phyloP scores from a whole-genome alignment of 371 early-diverging fungal species.

The Circinella umbellata region DNA sequence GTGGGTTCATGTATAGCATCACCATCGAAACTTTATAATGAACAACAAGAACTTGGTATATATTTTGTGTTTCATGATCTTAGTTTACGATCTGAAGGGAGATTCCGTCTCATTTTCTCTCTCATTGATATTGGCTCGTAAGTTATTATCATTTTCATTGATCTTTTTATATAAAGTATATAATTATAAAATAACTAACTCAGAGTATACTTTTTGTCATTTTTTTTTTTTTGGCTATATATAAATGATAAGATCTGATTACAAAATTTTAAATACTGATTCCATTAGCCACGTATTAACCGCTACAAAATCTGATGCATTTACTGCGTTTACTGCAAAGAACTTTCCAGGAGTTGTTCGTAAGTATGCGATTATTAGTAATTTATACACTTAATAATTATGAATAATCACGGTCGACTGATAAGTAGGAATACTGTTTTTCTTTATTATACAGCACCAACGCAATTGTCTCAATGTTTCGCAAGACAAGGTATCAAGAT shows the following conservation, averaged over 20 bases:
- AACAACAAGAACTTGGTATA: slow-evolving; percentile 70
- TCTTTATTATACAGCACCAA: slow-evolving; percentile 52
- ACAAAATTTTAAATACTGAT: slow-evolving; percentile 39
- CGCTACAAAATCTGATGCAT: slow-evolving; percentile 50
- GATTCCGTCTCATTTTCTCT: slow-evolving; percentile 66
- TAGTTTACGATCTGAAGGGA: slow-evolving; percentile 70
- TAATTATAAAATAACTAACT: neutral
- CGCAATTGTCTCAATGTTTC: slow-evolving; percentile 70
- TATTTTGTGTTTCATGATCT: slow-evolving; percentile 80
- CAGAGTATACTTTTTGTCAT: too few species aligned
- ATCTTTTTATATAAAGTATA: neutral
- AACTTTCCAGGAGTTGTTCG: slow-evolving; percentile 72
- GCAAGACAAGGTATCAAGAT: slow-evolving; percentile 75
- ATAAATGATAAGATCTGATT: slow-evolving; percentile 16
- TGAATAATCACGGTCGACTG: neutral
- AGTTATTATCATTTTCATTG: slow-evolving; percentile 13
- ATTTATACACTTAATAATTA: too few species aligned
- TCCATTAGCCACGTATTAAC: slow-evolving; percentile 39
- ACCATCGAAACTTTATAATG: slow-evolving; percentile 64
- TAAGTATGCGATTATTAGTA: slow-evolving; percentile 28
- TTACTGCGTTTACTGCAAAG: slow-evolving; percentile 69
- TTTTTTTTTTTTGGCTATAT: too few species aligned
- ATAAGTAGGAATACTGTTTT: neutral
- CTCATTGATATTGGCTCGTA: slow-evolving; percentile 57
- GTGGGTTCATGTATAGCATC: slow-evolving; percentile 78